These are phyloP conservation scores for Boletus sp. DNA, from an alignment of 768 basidiomycete species.

Conservation along the genomic window DNA sequence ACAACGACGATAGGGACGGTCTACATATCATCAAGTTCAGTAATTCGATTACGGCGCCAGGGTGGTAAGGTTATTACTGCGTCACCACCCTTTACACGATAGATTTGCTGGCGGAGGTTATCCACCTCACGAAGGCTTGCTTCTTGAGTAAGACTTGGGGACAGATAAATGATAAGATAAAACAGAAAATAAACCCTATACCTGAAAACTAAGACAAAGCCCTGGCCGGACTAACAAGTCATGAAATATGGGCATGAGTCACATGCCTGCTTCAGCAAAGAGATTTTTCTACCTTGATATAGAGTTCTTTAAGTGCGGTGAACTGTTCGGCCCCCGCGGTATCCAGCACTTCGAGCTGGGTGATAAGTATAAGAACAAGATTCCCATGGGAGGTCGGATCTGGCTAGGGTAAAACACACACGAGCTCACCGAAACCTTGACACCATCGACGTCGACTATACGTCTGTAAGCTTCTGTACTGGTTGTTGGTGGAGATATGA, in stretches of 20 bases:
- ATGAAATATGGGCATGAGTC: background rate
- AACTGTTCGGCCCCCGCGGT: slow-evolving; percentile 89
- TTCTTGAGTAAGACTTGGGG: slow-evolving; percentile 70
- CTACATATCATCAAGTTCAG: slow-evolving; percentile 31
- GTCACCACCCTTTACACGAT: slow-evolving; percentile 71
- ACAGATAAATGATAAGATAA: background rate
- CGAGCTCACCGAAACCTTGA: slow-evolving; percentile 51
- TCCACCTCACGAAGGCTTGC: slow-evolving; percentile 78
- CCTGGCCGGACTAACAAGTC: slow-evolving; percentile 54
- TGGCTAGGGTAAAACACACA: slow-evolving; percentile 17
- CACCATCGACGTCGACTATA: slow-evolving; percentile 61
- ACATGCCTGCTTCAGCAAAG: background rate
- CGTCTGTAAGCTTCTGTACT: slow-evolving; percentile 67
- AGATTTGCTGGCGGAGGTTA: slow-evolving; percentile 75
- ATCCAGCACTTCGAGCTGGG: slow-evolving; percentile 74
- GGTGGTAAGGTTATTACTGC: slow-evolving; percentile 36
- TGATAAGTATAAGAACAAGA: slow-evolving; percentile 11
- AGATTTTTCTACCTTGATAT: slow-evolving; percentile 58
- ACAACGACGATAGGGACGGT: slow-evolving; percentile 79
- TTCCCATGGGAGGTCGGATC: slow-evolving; percentile 3
- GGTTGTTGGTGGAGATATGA: slow-evolving; percentile 7
- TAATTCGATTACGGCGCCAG: background rate
- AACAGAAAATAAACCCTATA: slow-evolving; percentile 16
- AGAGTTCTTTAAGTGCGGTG: slow-evolving; percentile 73
- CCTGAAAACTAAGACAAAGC: slow-evolving; percentile 85